phyloP scores from a whole-genome alignment of 768 basidiomycete species.

The Termitomyces heimii region DNA sequence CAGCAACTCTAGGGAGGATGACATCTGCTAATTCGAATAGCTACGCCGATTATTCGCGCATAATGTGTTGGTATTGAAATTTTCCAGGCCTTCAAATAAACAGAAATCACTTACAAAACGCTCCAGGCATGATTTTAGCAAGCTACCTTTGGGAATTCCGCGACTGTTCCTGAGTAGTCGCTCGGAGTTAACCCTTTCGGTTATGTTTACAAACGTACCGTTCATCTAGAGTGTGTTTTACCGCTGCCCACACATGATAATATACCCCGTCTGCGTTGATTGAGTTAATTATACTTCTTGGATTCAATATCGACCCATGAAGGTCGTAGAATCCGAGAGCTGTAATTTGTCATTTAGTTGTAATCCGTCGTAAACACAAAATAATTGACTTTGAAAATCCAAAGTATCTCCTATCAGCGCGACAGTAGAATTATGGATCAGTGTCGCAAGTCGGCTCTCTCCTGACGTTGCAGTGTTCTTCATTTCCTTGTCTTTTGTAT shows the following conservation, averaged over 20 bases:
- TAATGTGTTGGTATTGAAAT: not conserved
- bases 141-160: constrained; percentile 3
- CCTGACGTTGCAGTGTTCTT: not conserved
- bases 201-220: constrained; percentile 1
- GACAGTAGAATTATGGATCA: constrained; percentile 19
- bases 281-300: constrained; percentile 12
- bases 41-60: constrained; percentile 21
- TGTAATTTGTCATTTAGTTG: not conserved
- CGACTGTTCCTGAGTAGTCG: constrained; percentile 3
- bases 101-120: constrained; percentile 21
- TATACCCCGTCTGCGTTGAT: constrained; percentile 15
- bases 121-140: constrained; percentile 16
- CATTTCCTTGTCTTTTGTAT: not conserved
- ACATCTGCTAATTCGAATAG: constrained; percentile 43
- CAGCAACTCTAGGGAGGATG: constrained; percentile 36
- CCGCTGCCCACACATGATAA: constrained; percentile 26
- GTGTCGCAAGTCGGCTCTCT: constrained; percentile 3
- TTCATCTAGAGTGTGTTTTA: constrained; percentile 22
- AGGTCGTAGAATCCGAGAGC: constrained; percentile 18
- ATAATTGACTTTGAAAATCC: constrained; percentile 35
- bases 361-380: not conserved
- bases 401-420: constrained; percentile 37
- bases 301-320: constrained; percentile 22
- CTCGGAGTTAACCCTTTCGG: not conserved
- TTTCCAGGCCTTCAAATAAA: not conserved